These are phyloP conservation scores for Neonectria hederae DNA, from an alignment of 2,329 filamentous ascomycete species.

Conservation along the genomic window DNA sequence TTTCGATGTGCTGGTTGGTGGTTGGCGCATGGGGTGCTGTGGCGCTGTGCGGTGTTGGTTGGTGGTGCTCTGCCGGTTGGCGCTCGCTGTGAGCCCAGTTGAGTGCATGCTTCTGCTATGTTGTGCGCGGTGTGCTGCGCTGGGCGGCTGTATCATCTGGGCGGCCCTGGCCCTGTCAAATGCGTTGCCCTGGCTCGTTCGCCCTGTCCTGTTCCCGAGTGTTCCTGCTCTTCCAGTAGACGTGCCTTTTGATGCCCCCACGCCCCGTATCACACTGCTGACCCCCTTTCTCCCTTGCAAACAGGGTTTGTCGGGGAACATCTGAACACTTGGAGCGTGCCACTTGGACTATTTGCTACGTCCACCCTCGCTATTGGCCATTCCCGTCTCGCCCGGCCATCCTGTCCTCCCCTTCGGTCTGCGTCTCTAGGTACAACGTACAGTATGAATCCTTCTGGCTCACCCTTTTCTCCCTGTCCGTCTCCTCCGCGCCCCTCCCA, in stretches of 20 bases:
- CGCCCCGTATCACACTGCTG: conserved; percentile 16
- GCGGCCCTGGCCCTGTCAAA: conserved; percentile 34
- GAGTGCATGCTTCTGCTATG: not conserved
- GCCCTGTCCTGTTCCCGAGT: conserved; percentile 34
- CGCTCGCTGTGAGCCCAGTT: no score
- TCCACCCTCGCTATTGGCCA: conserved; percentile 13
- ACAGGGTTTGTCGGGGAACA: conserved; percentile 40
- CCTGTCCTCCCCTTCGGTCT: conserved; percentile 16
- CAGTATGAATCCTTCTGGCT: conserved; percentile 1
- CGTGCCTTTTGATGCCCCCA: conserved; percentile 1
- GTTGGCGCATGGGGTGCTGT: not conserved
- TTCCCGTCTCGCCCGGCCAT: not conserved
- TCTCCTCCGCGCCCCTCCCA: conserved; percentile 25
- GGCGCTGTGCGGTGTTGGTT: not conserved
- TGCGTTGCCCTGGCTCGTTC: conserved; percentile 34
- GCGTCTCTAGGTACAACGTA: not conserved
- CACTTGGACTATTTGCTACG: conserved; percentile 16
- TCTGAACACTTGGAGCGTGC: conserved; percentile 19
- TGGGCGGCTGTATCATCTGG: conserved; percentile 30
- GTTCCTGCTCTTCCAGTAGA: conserved; percentile 8
- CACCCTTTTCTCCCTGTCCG: conserved; percentile 30
- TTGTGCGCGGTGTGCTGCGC: conserved; percentile 14
- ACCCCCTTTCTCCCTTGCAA: conserved; percentile 30
- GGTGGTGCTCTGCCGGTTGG: conserved; percentile 1
- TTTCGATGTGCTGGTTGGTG: not conserved